phyloP scores from a whole-genome alignment of 2,329 filamentous ascomycete genomes.

The Scleromitrula shiraiana region DNA sequence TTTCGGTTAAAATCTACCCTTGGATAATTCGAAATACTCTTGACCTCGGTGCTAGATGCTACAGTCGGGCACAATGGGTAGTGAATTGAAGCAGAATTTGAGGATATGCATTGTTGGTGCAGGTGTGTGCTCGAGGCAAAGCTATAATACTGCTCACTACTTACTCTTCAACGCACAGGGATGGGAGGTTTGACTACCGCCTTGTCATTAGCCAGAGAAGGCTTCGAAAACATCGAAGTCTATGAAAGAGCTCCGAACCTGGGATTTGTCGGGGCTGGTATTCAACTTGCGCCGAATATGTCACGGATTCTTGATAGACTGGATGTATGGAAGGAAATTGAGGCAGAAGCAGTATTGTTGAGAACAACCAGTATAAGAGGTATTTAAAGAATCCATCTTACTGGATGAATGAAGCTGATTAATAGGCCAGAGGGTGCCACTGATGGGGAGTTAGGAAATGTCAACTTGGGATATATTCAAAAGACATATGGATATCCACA shows the following conservation, averaged over 20 bases:
- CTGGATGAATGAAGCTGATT: no score
- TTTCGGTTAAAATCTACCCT: no score
- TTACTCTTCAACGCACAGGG: constrained; percentile 36
- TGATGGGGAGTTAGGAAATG: constrained; percentile 61
- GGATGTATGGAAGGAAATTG: constrained; percentile 66
- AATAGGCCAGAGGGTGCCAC: constrained; percentile 50
- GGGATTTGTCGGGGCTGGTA: constrained; percentile 76
- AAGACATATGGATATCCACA: constrained; percentile 36
- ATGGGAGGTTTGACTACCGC: constrained; percentile 72
- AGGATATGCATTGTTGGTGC: not conserved
- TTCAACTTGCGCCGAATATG: constrained; percentile 78
- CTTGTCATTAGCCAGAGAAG: constrained; percentile 65
- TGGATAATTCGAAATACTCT: no score
- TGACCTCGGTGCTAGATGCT: no score
- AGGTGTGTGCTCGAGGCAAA: not conserved
- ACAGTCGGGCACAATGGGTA: no score
- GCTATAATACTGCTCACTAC: not conserved
- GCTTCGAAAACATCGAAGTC: constrained; percentile 64
- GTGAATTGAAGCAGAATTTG: not conserved
- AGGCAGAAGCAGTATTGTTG: constrained; percentile 62
- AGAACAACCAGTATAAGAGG: constrained; percentile 64
- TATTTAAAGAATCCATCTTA: constrained; percentile 23
- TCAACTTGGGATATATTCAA: constrained; percentile 59
- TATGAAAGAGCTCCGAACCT: constrained; percentile 66
- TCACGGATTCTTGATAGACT: constrained; percentile 64